Percentiles rank a stretch among this genome's conserved stretches.
These are phyloP conservation scores for Curvularia lunata DNA, from an alignment of 2,329 filamentous ascomycete species.

Conservation along the genomic window DNA sequence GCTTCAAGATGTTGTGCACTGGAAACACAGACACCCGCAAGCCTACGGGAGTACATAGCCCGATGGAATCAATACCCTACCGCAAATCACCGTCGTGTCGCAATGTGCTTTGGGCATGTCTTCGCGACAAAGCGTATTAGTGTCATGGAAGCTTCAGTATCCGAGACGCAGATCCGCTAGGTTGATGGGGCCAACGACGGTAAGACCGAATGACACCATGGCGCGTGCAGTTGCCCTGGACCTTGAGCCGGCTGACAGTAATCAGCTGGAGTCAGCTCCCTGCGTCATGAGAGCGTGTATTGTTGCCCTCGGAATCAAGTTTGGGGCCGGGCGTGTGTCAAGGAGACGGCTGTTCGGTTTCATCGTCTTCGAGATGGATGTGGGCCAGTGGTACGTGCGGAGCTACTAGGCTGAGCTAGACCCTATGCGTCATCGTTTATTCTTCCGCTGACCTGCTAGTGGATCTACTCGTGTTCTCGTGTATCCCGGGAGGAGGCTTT, in stretches of 20 bases:
- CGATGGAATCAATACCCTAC: slow-evolving; percentile 19
- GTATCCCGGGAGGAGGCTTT: not conserved
- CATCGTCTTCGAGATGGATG: slow-evolving; percentile 24
- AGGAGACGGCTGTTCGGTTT: slow-evolving; percentile 27
- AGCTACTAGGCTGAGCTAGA: slow-evolving; percentile 10
- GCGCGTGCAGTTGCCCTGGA: slow-evolving; percentile 29
- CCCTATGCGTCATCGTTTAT: not conserved
- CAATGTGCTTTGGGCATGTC: slow-evolving; percentile 12
- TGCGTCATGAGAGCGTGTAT: slow-evolving; percentile 27
- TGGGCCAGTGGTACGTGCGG: slow-evolving; percentile 15
- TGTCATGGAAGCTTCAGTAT: slow-evolving; percentile 26
- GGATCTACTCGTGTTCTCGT: not conserved
- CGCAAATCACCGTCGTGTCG: slow-evolving; percentile 9
- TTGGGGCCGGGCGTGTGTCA: slow-evolving; percentile 36
- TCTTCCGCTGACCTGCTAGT: no score
- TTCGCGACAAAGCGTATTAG: slow-evolving; percentile 19
- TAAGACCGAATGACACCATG: slow-evolving; percentile 2
- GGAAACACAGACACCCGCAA: slow-evolving; percentile 22
- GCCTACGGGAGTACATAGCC: slow-evolving; percentile 11
- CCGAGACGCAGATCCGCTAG: slow-evolving; percentile 24
- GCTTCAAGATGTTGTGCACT: slow-evolving; percentile 18
- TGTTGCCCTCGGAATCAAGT: slow-evolving; percentile 30
- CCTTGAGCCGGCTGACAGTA: slow-evolving; percentile 4
- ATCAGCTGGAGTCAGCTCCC: slow-evolving; percentile 9
- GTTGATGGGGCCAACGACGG: slow-evolving; percentile 2